Evolutionary conservation across 2,329 filamentous ascomycete species (phyloP), one percentile per base, ranked within the genome.

Genomic region (Aspergillus clavatus): DNA sequence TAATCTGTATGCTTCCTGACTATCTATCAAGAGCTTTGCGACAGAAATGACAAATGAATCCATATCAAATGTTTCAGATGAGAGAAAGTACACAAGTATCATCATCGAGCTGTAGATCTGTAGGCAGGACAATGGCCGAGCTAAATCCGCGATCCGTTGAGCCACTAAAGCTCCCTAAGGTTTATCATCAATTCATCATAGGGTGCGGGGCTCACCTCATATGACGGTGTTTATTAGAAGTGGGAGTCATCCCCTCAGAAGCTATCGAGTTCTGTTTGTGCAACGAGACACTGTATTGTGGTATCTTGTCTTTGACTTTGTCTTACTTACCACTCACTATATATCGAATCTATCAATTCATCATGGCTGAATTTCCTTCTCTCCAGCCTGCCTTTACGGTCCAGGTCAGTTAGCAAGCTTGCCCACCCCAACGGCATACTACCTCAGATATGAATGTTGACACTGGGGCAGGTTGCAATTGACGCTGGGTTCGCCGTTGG

Each of bases 331-430:
- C 16, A 21, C n/a, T 5, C 18, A 14, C 8, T 11, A 21, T 35
- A 2, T 7, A 19, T 4, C 16, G 10, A 10, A 8, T 0, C 52
- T 46, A 31, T 70, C 69, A 40, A 60, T 53, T 12, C 48, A 58
- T 22, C 39, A 68, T 69, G 63, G 55, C 67, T 10, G 61, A 57
- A 37, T 71, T 67, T 41, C 69, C 70, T 10, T 57, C 53, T 24
- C 54, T 71, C 38, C 55, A 69, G 48, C 69, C 68, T 4, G 69
- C 69, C 12, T 68, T 72, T 42, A 71, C 67, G 14, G 49, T 72
- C 38, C 54, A 56, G 52, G 68, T 70, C 52, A 27, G 41, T 40
- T 26, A 29, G 29, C 27, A 24, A 37, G 8, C 27, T 48, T 11
- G 7, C 24, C 18, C 12, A 27, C 10, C 26, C 18, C 5, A n/a